These are phyloP conservation scores for Xylaria sp. DNA, from an alignment of 2,329 filamentous ascomycete species.

Conservation along the genomic window DNA sequence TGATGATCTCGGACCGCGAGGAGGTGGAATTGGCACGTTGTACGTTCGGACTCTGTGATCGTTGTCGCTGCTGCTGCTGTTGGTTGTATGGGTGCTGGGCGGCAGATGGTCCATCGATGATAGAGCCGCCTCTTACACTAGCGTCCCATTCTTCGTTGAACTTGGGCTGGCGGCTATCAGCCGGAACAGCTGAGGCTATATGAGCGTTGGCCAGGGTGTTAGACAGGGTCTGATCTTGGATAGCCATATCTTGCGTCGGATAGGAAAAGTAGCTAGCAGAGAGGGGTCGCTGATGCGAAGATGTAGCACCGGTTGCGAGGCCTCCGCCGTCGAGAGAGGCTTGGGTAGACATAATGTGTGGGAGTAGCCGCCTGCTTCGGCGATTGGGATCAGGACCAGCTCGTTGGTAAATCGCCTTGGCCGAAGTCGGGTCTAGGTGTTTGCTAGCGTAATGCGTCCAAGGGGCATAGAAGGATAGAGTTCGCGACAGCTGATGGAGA, in stretches of 20 bases:
- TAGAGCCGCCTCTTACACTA: slow-evolving; percentile 72
- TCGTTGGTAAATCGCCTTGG: slow-evolving; percentile 10
- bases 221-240: slow-evolving; percentile 51
- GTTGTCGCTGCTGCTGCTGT: slow-evolving; percentile 41
- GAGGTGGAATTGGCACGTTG: slow-evolving; percentile 71
- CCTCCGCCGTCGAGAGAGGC: slow-evolving; percentile 35
- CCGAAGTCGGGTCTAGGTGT: slow-evolving; percentile 8
- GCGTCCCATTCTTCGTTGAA: slow-evolving; percentile 79
- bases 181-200: slow-evolving; percentile 43
- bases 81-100: slow-evolving; percentile 37
- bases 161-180: slow-evolving; percentile 55
- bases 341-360: slow-evolving; percentile 41
- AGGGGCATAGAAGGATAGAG: slow-evolving; percentile 17
- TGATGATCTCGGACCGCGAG: slow-evolving; percentile 60
- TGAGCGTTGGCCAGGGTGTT: slow-evolving; percentile 54
- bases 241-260: slow-evolving; percentile 36
- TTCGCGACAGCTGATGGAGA: slow-evolving; percentile 14
- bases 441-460: not conserved
- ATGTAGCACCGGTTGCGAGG: slow-evolving; percentile 25
- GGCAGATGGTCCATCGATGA: slow-evolving; percentile 61
- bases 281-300: slow-evolving; percentile 35
- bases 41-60: slow-evolving; percentile 52
- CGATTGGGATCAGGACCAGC: slow-evolving; percentile 21
- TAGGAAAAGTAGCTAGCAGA: slow-evolving; percentile 48
- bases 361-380: slow-evolving; percentile 31